A percentile compares a stretch with the other conserved stretches of the same genome.
Evolutionary conservation across 495 filamentous ascomycete genomes (phyloP).

Genomic region (Venustampulla echinocandica): DNA sequence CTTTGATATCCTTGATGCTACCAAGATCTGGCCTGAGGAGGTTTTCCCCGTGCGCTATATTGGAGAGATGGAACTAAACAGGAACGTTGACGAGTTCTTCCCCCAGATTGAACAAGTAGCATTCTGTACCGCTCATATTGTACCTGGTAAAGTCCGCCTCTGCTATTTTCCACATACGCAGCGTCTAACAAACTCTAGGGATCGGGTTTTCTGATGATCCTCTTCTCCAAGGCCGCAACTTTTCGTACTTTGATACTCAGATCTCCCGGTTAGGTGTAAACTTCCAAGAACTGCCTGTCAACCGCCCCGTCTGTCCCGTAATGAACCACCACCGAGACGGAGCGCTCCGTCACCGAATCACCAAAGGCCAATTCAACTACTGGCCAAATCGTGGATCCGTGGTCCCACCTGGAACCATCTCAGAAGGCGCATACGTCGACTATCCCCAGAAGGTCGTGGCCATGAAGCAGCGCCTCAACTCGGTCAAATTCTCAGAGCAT

Average conservation of each 20-base stretch:
- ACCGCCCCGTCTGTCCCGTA: constrained; percentile 63
- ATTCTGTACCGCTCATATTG: constrained; percentile 79
- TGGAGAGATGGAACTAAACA: constrained; percentile 74
- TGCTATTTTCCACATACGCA: constrained; percentile 55
- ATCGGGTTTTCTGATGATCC: constrained; percentile 85
- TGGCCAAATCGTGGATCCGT: constrained; percentile 75
- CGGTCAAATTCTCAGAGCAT: constrained; percentile 76
- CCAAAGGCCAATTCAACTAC: constrained; percentile 68
- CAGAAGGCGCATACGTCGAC: constrained; percentile 61
- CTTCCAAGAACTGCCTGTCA: constrained; percentile 82
- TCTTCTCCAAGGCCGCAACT: constrained; percentile 70
- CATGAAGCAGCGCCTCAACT: constrained; percentile 60
- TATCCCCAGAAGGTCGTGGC: constrained; percentile 58
- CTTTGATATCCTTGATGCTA: constrained; percentile 87
- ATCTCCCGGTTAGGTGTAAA: constrained; percentile 74
- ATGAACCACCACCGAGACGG: constrained; percentile 78
- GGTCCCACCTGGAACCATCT: constrained; percentile 47
- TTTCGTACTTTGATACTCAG: constrained; percentile 84
- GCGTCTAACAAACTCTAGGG: constrained; percentile 29
- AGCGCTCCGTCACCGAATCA: constrained; percentile 48
- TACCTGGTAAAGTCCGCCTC: constrained; percentile 74
- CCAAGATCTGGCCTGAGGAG: constrained; percentile 86
- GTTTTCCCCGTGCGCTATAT: constrained; percentile 71
- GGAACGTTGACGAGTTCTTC: constrained; percentile 80
- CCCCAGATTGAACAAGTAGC: constrained; percentile 76